Conservation (phyloP, 2,329 filamentous ascomycete species). For the Pestalotiopsis sp. region DNA sequence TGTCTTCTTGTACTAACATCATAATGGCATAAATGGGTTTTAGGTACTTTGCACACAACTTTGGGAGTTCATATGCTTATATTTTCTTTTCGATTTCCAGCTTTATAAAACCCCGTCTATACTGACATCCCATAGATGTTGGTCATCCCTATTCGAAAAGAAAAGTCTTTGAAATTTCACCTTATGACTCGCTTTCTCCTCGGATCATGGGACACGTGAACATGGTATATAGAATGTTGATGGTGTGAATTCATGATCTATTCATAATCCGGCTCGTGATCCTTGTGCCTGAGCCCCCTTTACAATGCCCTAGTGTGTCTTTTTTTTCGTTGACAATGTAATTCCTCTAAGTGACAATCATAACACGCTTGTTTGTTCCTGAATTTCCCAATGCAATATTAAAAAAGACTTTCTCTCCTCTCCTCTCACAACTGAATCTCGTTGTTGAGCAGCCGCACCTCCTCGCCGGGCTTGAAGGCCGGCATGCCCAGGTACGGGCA, state of each 20-base stretch:
- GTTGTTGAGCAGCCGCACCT: constrained; percentile 86
- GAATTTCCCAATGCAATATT: not conserved
- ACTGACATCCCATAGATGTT: no score
- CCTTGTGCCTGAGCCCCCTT: not conserved
- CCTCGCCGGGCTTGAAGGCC: constrained; percentile 95
- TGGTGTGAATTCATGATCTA: not conserved
- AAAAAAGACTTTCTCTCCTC: not conserved
- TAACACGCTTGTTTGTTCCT: not conserved
- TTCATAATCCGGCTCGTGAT: constrained; percentile 1
- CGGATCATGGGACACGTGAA: no score
- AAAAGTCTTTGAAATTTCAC: no score
- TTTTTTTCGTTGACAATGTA: not conserved
- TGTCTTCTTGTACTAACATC: no score
- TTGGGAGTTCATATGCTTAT: no score
- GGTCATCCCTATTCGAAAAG: no score
- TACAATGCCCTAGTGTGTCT: not conserved
- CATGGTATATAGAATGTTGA: not conserved
- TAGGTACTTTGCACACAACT: no score
- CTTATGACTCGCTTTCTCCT: no score
- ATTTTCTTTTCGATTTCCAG: no score
- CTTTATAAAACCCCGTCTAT: no score
- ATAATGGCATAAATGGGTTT: no score
- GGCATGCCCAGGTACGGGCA: constrained; percentile 61
- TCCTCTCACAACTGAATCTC: constrained; percentile 72
- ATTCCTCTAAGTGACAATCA: not conserved